Conservation (phyloP, 371 early-diverging fungal genomes). For the Sporodiniella umbellata region DNA sequence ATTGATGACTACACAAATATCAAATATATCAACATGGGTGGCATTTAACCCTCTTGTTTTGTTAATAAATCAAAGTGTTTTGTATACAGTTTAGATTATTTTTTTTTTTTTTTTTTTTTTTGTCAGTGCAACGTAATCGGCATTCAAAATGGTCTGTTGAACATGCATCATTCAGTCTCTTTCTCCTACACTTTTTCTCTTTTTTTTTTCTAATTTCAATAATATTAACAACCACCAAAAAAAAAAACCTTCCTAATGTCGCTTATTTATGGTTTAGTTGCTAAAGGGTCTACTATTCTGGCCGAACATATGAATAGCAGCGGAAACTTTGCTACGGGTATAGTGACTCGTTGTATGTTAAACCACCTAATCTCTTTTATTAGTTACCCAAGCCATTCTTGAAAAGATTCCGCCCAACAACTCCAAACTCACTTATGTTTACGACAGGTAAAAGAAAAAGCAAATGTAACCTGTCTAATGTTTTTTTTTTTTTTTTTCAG, state of each 20-base stretch:
- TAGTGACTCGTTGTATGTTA: slow-evolving; percentile 8
- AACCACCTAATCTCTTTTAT: background rate
- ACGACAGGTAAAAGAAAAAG: slow-evolving; percentile 75
- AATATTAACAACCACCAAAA: too few relatives aligned
- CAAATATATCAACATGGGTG: slow-evolving; percentile 57
- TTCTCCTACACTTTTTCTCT: background rate
- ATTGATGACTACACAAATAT: slow-evolving; percentile 63
- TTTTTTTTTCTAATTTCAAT: too few relatives aligned
- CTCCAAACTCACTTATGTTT: slow-evolving; percentile 88
- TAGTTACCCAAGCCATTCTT: slow-evolving; percentile 84
- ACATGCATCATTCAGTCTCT: background rate
- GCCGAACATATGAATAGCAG: slow-evolving; percentile 77
- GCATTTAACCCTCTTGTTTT: too few relatives aligned
- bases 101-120: background rate
- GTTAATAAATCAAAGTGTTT: too few relatives aligned
- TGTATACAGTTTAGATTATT: background rate
- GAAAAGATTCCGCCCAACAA: slow-evolving; percentile 88
- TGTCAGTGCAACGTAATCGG: too few relatives aligned
- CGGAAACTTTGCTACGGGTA: slow-evolving; percentile 70
- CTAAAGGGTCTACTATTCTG: slow-evolving; percentile 67
- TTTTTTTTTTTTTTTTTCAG: slow-evolving; percentile 28
- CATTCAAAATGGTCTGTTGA: too few relatives aligned
- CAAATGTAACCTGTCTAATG: too few relatives aligned
- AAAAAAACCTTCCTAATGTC: slow-evolving; percentile 41
- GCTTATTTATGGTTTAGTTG: slow-evolving; percentile 73